Evolutionary conservation across 108 stramenopile species (phyloP).

Genomic region (Discostella stelligeroides): DNA sequence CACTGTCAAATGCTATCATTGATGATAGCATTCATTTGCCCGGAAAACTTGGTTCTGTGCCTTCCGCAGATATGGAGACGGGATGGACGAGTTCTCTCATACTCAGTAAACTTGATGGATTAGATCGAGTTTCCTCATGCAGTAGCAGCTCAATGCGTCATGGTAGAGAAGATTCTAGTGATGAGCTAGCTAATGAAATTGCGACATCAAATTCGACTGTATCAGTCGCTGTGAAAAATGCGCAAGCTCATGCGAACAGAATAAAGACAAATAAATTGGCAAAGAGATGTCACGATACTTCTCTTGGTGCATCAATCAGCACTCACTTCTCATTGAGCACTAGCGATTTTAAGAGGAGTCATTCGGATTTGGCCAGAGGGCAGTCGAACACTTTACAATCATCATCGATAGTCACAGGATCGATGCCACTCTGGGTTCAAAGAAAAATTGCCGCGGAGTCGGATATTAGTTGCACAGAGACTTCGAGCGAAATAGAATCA

Average conservation of each 20-base stretch:
- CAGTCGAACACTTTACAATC: background rate
- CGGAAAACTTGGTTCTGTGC: slow-evolving; percentile 23
- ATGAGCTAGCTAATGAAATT: background rate
- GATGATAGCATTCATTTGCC: slow-evolving; percentile 23
- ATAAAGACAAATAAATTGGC: slow-evolving; percentile 11
- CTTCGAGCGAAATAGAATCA: background rate
- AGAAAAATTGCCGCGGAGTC: slow-evolving; percentile 22
- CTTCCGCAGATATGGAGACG: slow-evolving; percentile 17
- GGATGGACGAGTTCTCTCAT: slow-evolving; percentile 19
- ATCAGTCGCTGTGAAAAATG: slow-evolving; percentile 18
- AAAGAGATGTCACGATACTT: background rate
- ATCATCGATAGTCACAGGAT: slow-evolving; percentile 1
- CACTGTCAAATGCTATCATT: background rate
- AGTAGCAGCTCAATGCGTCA: background rate
- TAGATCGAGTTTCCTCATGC: slow-evolving; percentile 9
- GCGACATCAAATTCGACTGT: background rate
- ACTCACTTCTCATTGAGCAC: background rate
- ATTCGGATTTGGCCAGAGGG: background rate
- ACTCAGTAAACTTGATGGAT: slow-evolving; percentile 29
- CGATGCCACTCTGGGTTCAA: slow-evolving; percentile 28
- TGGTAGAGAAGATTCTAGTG: background rate
- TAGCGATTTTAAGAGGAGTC: background rate
- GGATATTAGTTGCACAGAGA: background rate
- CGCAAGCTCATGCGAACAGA: slow-evolving; percentile 17
- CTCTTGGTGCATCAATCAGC: background rate